Percentiles rank a stretch among this genome's conserved stretches.
phyloP scores from a whole-genome alignment of 306 rosid genomes.

The Echinosophora koreensis region DNA sequence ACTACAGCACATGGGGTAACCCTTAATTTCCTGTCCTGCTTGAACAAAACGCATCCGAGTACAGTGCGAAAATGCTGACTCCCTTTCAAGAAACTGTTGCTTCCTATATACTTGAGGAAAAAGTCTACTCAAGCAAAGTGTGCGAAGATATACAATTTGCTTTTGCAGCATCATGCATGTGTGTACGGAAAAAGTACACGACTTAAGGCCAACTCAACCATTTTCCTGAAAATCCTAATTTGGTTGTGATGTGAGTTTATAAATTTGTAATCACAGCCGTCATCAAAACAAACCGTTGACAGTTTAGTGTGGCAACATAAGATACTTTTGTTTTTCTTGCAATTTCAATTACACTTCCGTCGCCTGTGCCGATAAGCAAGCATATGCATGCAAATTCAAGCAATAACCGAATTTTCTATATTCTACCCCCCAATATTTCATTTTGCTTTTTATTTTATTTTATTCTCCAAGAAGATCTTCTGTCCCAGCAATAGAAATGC shows the following conservation, averaged over 20 bases:
- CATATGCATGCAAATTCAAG: slow-evolving; percentile 35
- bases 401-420: slow-evolving; percentile 6
- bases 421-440: background rate
- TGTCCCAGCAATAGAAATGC: too few species aligned
- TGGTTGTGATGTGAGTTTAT: background rate
- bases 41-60: slow-evolving; percentile 47
- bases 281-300: slow-evolving; percentile 12
- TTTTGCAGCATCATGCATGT: slow-evolving; percentile 37
- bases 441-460: background rate
- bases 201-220: slow-evolving; percentile 35
- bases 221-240: background rate
- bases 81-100: slow-evolving; percentile 58
- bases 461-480: too few species aligned
- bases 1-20: slow-evolving; percentile 59
- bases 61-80: slow-evolving; percentile 32
- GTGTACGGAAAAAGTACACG: slow-evolving; percentile 52
- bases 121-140: slow-evolving; percentile 47
- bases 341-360: slow-evolving; percentile 19
- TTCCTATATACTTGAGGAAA: slow-evolving; percentile 44
- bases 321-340: slow-evolving; percentile 42
- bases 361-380: slow-evolving; percentile 42
- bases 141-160: slow-evolving; percentile 1
- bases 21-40: slow-evolving; percentile 42
- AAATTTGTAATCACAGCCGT: slow-evolving; percentile 25
- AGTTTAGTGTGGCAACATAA: slow-evolving; percentile 33